Evolutionary conservation across 2,329 filamentous ascomycete genomes (phyloP).

Genomic region (Neoscytalidium dimidiatum): DNA sequence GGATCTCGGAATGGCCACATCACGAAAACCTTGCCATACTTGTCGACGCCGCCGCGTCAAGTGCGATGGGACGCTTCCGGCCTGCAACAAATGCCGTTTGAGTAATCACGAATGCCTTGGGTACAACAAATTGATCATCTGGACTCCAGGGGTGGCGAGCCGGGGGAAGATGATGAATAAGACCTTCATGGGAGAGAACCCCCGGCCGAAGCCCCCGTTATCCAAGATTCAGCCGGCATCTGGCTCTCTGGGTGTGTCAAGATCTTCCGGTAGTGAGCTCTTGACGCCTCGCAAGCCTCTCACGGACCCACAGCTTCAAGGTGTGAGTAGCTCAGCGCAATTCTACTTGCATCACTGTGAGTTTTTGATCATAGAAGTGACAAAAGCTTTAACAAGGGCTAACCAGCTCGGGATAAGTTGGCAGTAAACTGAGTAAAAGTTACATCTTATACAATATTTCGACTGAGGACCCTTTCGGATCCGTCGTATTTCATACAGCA

Average conservation of each 20-base stretch:
- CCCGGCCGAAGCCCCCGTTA: neutral
- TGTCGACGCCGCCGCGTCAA: neutral
- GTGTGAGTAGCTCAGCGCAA: neutral
- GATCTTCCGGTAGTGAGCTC: neutral
- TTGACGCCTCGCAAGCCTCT: neutral
- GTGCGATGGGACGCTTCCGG: neutral
- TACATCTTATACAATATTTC: neutral
- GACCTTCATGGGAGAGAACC: neutral
- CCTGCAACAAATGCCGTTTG: neutral
- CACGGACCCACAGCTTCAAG: neutral
- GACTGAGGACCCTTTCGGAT: neutral
- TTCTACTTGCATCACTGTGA: neutral
- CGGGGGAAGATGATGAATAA: neutral
- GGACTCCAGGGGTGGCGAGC: neutral
- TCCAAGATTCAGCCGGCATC: no score
- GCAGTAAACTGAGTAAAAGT: neutral
- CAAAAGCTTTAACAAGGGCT: neutral
- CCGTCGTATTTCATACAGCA: neutral
- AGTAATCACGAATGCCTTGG: neutral
- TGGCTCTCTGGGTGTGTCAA: no score
- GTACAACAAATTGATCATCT: neutral
- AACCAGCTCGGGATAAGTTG: neutral
- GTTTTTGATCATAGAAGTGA: neutral
- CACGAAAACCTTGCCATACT: neutral
- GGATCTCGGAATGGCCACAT: neutral